Conservation (phyloP, 2,329 filamentous ascomycete species). For the Fusarium aywerte region DNA sequence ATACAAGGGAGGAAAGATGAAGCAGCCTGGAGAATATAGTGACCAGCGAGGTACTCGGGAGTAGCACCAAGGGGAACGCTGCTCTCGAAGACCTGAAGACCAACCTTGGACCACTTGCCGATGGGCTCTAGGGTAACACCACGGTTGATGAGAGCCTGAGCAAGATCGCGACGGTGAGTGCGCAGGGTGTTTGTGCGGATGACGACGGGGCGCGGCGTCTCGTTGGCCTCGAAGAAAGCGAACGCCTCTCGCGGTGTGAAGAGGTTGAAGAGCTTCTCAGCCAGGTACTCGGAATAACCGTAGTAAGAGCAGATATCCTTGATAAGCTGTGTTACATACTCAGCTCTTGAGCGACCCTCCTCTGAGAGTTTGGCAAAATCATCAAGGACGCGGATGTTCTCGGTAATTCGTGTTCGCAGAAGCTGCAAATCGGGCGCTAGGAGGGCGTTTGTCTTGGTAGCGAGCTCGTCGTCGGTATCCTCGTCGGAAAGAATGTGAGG, state of each 20-base stretch:
- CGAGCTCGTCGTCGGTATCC: slow-evolving; percentile 69
- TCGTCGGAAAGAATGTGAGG: slow-evolving; percentile 73
- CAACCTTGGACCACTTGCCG: slow-evolving; percentile 98
- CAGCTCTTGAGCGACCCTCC: slow-evolving; percentile 81
- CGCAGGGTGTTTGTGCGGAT: slow-evolving; percentile 97
- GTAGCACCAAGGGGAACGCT: slow-evolving; percentile 88
- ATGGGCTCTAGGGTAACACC: slow-evolving; percentile 96
- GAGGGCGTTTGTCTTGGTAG: slow-evolving; percentile 68
- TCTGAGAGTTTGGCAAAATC: slow-evolving; percentile 87
- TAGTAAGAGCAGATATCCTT: slow-evolving; percentile 97
- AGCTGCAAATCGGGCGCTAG: slow-evolving; percentile 91
- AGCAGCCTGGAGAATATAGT: slow-evolving; percentile 97
- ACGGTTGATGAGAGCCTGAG: slow-evolving; percentile 93
- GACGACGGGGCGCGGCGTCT: slow-evolving; percentile 90
- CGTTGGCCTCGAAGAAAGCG: slow-evolving; percentile 99
- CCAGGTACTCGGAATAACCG: slow-evolving; percentile 93
- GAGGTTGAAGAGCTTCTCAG: slow-evolving; percentile 92
- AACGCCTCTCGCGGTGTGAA: slow-evolving; percentile 95
- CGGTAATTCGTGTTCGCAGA: slow-evolving; percentile 87
- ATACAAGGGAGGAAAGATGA: slow-evolving; percentile 98
- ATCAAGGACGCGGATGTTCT: slow-evolving; percentile 90
- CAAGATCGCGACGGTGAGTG: slow-evolving; percentile 79
- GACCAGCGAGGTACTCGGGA: slow-evolving; percentile 94
- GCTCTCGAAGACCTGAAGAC: slow-evolving; percentile 94
- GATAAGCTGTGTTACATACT: slow-evolving; percentile 87